These are phyloP conservation scores for Erythrophleum fordii DNA, from an alignment of 306 rosid species.

Conservation along the genomic window DNA sequence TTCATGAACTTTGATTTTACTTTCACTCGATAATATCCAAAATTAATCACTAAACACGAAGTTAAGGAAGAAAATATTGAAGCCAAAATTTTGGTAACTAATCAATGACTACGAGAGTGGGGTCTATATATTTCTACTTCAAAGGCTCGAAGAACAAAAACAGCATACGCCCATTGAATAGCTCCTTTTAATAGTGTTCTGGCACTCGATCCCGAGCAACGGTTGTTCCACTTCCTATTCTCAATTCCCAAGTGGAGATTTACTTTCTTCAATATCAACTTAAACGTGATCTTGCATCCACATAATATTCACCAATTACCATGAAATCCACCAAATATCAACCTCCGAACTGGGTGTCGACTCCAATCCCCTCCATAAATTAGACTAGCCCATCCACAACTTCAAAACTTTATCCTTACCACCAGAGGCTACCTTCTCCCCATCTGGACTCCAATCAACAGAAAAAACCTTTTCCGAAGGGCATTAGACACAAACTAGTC, in stretches of 20 bases:
- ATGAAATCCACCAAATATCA: slow-evolving; percentile 26
- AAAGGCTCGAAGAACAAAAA: neutral
- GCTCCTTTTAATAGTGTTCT: slow-evolving; percentile 30
- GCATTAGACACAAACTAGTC: slow-evolving; percentile 29
- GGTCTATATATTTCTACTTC: neutral
- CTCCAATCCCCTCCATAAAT: neutral
- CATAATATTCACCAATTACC: slow-evolving; percentile 28
- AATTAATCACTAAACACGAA: neutral
- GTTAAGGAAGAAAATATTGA: neutral
- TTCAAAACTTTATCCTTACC: slow-evolving; percentile 93
- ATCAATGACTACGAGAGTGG: too few species aligned
- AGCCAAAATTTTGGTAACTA: neutral
- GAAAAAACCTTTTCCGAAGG: slow-evolving; percentile 67
- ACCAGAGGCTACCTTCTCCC: slow-evolving; percentile 97
- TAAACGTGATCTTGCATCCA: slow-evolving; percentile 7
- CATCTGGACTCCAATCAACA: slow-evolving; percentile 98
- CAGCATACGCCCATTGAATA: neutral
- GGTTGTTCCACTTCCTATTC: neutral
- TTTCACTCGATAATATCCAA: neutral
- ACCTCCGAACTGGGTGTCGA: neutral
- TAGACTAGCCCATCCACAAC: slow-evolving; percentile 90
- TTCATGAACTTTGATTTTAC: neutral
- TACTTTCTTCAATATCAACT: slow-evolving; percentile 25
- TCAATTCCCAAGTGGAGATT: neutral
- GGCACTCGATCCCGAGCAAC: neutral